Conservation (phyloP, 768 basidiomycete species). For the Leccinum longicurvipes region DNA sequence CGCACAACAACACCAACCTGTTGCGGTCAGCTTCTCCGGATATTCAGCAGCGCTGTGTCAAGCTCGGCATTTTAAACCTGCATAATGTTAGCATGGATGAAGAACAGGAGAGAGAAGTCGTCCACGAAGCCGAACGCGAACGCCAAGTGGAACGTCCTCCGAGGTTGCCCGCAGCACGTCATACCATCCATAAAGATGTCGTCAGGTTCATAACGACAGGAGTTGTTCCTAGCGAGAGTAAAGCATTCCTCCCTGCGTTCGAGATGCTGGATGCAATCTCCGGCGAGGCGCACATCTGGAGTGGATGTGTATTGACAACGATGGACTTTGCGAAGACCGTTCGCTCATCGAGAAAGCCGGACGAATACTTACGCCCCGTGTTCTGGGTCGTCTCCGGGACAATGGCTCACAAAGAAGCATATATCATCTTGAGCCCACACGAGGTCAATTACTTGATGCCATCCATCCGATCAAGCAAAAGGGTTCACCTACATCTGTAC, state of each 20-base stretch:
- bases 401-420: neutral
- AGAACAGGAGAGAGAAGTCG: constrained; percentile 46
- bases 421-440: neutral
- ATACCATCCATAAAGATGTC: neutral
- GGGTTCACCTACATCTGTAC: neutral
- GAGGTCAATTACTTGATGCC: constrained; percentile 39
- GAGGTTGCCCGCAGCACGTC: neutral
- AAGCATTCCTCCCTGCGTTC: neutral
- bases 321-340: constrained; percentile 3
- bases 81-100: constrained; percentile 32
- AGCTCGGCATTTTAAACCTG: constrained; percentile 24
- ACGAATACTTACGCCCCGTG: neutral
- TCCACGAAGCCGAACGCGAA: constrained; percentile 27
- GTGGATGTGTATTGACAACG: neutral
- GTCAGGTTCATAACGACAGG: neutral
- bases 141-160: neutral
- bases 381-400: neutral
- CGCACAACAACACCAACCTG: constrained; percentile 4
- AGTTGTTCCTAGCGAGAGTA: neutral
- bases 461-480: constrained; percentile 25
- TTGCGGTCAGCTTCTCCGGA: constrained; percentile 2
- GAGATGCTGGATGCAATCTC: neutral
- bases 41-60: constrained; percentile 24
- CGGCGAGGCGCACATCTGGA: neutral
- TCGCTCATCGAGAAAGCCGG: neutral